Conservation (phyloP, 768 basidiomycete species). For the Auricularia sp. region DNA sequence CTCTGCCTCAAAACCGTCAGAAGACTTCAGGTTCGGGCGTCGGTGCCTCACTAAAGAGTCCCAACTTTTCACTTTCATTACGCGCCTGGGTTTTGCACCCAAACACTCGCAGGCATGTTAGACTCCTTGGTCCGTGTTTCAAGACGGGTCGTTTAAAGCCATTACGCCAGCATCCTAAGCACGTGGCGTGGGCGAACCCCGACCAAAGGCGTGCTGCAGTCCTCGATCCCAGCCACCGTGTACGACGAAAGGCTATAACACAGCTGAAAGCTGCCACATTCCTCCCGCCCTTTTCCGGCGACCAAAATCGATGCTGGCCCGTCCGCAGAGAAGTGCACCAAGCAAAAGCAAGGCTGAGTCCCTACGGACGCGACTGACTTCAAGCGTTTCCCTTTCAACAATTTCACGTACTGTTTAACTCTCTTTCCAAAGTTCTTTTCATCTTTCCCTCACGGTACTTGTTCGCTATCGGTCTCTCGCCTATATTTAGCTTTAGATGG, state of each 20-base stretch:
- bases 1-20: slow-evolving; percentile 71
- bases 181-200: slow-evolving; percentile 44
- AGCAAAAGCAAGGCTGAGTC: slow-evolving; percentile 45
- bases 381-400: slow-evolving; percentile 71
- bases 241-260: slow-evolving; percentile 54
- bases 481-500: slow-evolving; percentile 80
- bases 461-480: slow-evolving; percentile 77
- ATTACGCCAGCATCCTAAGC: slow-evolving; percentile 71
- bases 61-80: slow-evolving; percentile 66
- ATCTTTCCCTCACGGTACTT: slow-evolving; percentile 78
- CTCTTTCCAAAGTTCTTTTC: slow-evolving; percentile 76
- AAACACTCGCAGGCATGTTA: slow-evolving; percentile 75
- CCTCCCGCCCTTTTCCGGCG: slow-evolving; percentile 45
- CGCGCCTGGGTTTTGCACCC: slow-evolving; percentile 61
- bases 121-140: slow-evolving; percentile 83
- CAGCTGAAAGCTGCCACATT: slow-evolving; percentile 53
- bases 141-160: slow-evolving; percentile 74
- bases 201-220: slow-evolving; percentile 50
- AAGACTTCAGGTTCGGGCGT: slow-evolving; percentile 67
- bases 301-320: slow-evolving; percentile 63
- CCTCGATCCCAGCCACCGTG: slow-evolving; percentile 51
- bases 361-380: slow-evolving; percentile 53
- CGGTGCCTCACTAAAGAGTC: slow-evolving; percentile 56
- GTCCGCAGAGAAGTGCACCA: slow-evolving; percentile 44
- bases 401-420: slow-evolving; percentile 76